These are phyloP conservation scores for Trichoderma reesei DNA, from an alignment of 495 filamentous ascomycete species.

Conservation along the genomic window DNA sequence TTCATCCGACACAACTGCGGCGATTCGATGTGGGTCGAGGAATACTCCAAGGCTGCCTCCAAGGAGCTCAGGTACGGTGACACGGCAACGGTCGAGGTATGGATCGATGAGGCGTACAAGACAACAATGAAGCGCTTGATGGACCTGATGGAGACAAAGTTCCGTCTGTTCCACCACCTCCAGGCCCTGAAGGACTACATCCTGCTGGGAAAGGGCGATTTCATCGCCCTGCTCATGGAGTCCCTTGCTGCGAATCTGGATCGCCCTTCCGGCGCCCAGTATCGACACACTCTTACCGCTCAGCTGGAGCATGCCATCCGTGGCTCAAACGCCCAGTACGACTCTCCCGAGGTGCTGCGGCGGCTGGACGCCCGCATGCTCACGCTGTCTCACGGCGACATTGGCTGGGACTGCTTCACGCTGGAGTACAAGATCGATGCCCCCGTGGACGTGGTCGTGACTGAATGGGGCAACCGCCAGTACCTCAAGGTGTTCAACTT, in stretches of 20 bases:
- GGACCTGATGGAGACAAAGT: conserved; percentile 84
- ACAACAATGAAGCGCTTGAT: conserved; percentile 96
- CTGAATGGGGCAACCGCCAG: conserved; percentile 84
- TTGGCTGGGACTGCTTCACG: conserved; percentile 99
- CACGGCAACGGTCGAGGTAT: conserved; percentile 79
- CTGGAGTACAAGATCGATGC: conserved; percentile 98
- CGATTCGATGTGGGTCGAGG: conserved; percentile 91
- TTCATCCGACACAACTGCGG: conserved; percentile 94
- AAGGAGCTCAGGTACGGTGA: conserved; percentile 92
- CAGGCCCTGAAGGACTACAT: conserved; percentile 90
- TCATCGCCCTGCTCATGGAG: conserved; percentile 96
- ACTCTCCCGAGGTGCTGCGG: conserved; percentile 83
- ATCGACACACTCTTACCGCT: conserved; percentile 89
- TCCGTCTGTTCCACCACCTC: conserved; percentile 87
- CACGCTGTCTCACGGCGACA: conserved; percentile 89
- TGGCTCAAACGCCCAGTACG: conserved; percentile 93
- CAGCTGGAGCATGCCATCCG: conserved; percentile 97
- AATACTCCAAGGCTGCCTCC: conserved; percentile 87
- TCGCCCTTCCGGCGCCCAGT: conserved; percentile 88
- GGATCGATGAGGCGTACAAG: conserved; percentile 95
- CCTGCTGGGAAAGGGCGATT: conserved; percentile 90
- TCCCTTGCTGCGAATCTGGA: conserved; percentile 86
- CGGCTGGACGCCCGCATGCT: conserved; percentile 94
- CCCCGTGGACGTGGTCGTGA: conserved; percentile 94
- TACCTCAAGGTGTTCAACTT: conserved; percentile 99